Conservation (phyloP, 176 grass and related monocot genomes). For the Carex littledalei region DNA sequence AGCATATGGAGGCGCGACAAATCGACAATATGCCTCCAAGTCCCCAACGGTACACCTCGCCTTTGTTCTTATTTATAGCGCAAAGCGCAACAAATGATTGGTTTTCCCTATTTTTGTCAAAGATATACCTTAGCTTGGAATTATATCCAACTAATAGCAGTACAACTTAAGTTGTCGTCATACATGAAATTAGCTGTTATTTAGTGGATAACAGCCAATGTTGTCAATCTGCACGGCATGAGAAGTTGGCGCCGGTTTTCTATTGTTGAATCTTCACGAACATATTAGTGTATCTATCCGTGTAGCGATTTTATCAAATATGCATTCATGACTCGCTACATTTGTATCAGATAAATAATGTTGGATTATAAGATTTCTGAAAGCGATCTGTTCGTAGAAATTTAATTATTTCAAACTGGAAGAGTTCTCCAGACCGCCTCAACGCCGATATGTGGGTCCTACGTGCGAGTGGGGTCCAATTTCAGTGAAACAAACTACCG, state of each 20-base stretch:
- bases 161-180: constrained; percentile 9
- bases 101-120: constrained; percentile 2
- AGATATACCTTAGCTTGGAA: neutral
- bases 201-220: constrained; percentile 26
- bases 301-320: neutral
- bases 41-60: neutral
- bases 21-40: neutral
- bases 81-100: neutral
- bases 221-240: neutral
- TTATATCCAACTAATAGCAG: neutral
- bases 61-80: neutral
- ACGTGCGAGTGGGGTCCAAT: neutral
- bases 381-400: neutral
- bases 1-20: too few relatives aligned
- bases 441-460: neutral
- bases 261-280: neutral
- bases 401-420: neutral
- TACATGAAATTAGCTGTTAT: constrained; percentile 18
- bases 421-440: neutral
- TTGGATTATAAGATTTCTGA: neutral
- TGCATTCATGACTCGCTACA: neutral
- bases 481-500: neutral
- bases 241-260: constrained; percentile 22
- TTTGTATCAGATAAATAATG: neutral
- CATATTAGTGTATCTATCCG: neutral